These are phyloP conservation scores for Kentomonas sorsogonicus DNA, from an alignment of 208 protist species.

Conservation along the genomic window DNA sequence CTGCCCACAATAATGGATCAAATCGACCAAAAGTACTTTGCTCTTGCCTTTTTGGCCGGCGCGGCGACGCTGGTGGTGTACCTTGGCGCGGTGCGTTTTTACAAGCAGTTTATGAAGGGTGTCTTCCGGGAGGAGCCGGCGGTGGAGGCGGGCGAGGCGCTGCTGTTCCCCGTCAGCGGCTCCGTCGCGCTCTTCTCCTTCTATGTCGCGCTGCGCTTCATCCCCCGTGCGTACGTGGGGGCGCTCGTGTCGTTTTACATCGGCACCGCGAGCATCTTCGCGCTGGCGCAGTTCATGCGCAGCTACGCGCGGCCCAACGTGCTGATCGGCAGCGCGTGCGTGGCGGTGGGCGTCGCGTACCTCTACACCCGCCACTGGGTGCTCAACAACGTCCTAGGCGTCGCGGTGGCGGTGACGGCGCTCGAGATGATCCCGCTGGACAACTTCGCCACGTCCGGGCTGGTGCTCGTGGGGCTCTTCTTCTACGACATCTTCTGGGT, in stretches of 20 bases:
- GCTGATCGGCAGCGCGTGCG: constrained; percentile 57
- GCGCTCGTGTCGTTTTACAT: constrained; percentile 67
- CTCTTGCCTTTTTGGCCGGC: constrained; percentile 35
- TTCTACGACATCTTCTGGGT: constrained; percentile 98
- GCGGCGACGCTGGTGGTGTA: constrained; percentile 42
- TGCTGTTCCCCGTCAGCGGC: constrained; percentile 69
- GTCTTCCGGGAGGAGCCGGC: constrained; percentile 23
- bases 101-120: constrained; percentile 26
- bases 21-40: constrained; percentile 49
- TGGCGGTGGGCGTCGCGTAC: constrained; percentile 49
- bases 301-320: constrained; percentile 51
- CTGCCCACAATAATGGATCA: no score
- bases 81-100: constrained; percentile 35
- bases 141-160: constrained; percentile 48
- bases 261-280: constrained; percentile 56
- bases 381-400: constrained; percentile 92
- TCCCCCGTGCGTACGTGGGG: constrained; percentile 77
- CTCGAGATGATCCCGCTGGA: constrained; percentile 50
- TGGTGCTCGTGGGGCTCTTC: constrained; percentile 91
- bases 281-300: constrained; percentile 55
- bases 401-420: constrained; percentile 80
- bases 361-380: constrained; percentile 89
- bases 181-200: constrained; percentile 72
- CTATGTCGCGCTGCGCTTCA: constrained; percentile 73
- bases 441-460: constrained; percentile 58